These are phyloP conservation scores for Schwanniomyces yamadae DNA, from an alignment of 805 yeast species.

Conservation along the genomic window DNA sequence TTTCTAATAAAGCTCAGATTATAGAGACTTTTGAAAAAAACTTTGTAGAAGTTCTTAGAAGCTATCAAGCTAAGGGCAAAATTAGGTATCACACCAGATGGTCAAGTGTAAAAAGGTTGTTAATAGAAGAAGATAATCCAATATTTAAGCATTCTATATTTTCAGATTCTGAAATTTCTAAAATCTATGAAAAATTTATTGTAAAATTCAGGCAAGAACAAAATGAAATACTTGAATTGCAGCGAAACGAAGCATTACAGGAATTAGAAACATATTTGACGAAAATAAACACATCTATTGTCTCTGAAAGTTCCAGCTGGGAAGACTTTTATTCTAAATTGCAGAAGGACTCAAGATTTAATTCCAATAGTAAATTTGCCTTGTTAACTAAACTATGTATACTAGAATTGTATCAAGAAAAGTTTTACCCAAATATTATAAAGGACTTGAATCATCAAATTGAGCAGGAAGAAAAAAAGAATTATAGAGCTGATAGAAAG, in stretches of 20 bases:
- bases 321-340: constrained; percentile 32
- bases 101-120: constrained; percentile 49
- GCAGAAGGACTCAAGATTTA: constrained; percentile 49
- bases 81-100: constrained; percentile 62
- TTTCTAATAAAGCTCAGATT: constrained; percentile 51
- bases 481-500: constrained; percentile 58
- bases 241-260: constrained; percentile 47
- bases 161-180: constrained; percentile 55
- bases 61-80: constrained; percentile 29
- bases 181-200: constrained; percentile 53
- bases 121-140: constrained; percentile 62
- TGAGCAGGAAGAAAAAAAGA: constrained; percentile 28
- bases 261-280: constrained; percentile 55
- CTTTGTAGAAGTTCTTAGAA: constrained; percentile 48
- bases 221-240: constrained; percentile 16
- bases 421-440: constrained; percentile 29
- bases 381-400: constrained; percentile 59
- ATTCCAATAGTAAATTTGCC: constrained; percentile 57
- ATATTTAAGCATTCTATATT: constrained; percentile 60
- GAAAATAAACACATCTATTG: constrained; percentile 29
- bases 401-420: constrained; percentile 47
- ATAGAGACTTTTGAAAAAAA: constrained; percentile 55
- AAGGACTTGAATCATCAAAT: constrained; percentile 20
- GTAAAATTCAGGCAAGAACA: constrained; percentile 34
- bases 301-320: constrained; percentile 36